A percentile compares a stretch with the other conserved stretches of the same genome.
Conservation (phyloP, 192 early-diverging fungal genomes). For the Phlyctochytrium bullatum region DNA sequence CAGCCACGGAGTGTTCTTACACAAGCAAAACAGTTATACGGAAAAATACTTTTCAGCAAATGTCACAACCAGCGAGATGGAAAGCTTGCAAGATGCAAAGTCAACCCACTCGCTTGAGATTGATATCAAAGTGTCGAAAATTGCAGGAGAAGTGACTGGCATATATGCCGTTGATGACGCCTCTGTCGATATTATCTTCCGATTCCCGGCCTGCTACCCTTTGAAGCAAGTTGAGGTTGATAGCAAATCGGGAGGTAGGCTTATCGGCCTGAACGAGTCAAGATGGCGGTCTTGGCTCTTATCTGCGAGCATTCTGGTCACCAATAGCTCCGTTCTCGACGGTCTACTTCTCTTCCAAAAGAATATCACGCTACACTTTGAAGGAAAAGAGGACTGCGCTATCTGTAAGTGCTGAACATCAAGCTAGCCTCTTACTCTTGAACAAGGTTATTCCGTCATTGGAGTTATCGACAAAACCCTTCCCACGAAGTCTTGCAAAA, state of each 20-base stretch:
- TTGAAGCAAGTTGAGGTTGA: slow-evolving; percentile 70
- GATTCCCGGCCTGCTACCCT: slow-evolving; percentile 67
- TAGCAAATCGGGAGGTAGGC: slow-evolving; percentile 45
- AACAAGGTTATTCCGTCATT: slow-evolving; percentile 79
- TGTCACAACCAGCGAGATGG: slow-evolving; percentile 62
- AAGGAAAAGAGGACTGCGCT: slow-evolving; percentile 91
- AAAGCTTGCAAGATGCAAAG: slow-evolving; percentile 49
- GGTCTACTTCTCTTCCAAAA: slow-evolving; percentile 74
- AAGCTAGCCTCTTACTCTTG: not conserved
- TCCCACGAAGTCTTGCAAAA: slow-evolving; percentile 85
- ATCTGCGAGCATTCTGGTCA: slow-evolving; percentile 57
- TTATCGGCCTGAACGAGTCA: slow-evolving; percentile 68
- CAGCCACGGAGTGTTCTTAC: too few relatives aligned
- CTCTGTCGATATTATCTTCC: slow-evolving; percentile 68
- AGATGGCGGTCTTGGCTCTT: slow-evolving; percentile 68
- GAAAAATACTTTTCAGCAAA: slow-evolving; percentile 67
- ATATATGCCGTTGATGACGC: slow-evolving; percentile 78
- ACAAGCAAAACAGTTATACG: too few relatives aligned
- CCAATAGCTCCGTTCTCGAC: slow-evolving; percentile 80
- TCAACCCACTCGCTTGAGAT: slow-evolving; percentile 54
- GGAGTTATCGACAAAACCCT: slow-evolving; percentile 80
- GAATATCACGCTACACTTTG: slow-evolving; percentile 90
- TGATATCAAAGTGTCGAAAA: slow-evolving; percentile 59
- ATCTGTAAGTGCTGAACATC: slow-evolving; percentile 67
- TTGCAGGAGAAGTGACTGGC: slow-evolving; percentile 66